phyloP scores from a whole-genome alignment of 805 yeast species.

The Torulaspora maleeae region DNA sequence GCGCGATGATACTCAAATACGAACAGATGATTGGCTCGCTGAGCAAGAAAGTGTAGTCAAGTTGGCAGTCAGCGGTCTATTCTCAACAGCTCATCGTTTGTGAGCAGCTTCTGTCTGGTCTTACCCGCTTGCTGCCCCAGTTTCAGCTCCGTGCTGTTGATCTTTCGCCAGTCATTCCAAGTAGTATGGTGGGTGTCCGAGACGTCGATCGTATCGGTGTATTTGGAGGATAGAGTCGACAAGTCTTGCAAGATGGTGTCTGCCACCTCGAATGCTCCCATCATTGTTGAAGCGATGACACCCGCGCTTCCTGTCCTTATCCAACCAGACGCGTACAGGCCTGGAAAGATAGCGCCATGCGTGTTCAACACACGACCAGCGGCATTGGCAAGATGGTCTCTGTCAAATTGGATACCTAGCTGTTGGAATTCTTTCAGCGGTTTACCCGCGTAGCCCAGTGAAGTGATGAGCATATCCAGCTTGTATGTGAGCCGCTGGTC shows the following conservation, averaged over 20 bases:
- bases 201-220: conserved; percentile 8
- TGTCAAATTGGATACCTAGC: conserved; percentile 47
- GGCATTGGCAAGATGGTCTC: conserved; percentile 45
- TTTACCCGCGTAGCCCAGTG: conserved; percentile 77
- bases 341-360: conserved; percentile 31
- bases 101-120: conserved; percentile 19
- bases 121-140: conserved; percentile 17
- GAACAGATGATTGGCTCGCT: conserved; percentile 11
- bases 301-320: conserved; percentile 81
- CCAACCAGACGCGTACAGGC: conserved; percentile 88
- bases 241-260: conserved; percentile 58
- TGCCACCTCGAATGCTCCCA: conserved; percentile 74
- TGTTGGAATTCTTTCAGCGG: conserved; percentile 57
- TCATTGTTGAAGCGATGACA: conserved; percentile 85
- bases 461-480: conserved; percentile 67
- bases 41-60: neutral
- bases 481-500: conserved; percentile 30
- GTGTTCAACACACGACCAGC: conserved; percentile 42
- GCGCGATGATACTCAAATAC: conserved; percentile 3
- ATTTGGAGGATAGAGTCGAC: conserved; percentile 16
- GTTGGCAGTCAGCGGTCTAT: neutral
- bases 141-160: conserved; percentile 24
- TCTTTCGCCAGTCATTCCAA: conserved; percentile 32
- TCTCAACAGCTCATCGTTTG: conserved; percentile 13
- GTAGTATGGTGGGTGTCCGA: conserved; percentile 20